Conservation (phyloP, 768 basidiomycete genomes). For the Kockovaella imperatae region DNA sequence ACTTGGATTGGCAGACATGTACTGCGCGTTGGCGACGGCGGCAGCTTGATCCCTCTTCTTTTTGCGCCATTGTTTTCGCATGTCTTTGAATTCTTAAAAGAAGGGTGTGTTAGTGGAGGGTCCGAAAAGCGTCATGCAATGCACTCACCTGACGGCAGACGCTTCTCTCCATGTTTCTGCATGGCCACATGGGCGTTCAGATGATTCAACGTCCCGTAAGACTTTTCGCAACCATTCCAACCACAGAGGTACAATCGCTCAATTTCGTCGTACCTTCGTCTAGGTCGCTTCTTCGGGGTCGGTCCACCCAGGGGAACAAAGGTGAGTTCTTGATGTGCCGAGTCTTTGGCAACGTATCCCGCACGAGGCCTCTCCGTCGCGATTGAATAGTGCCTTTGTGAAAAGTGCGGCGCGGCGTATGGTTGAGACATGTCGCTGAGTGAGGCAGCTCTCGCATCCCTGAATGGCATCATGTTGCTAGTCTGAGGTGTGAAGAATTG, state of each 20-base stretch:
- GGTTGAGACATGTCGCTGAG: slow-evolving; percentile 1
- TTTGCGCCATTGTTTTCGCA: slow-evolving; percentile 92
- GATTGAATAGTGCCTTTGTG: slow-evolving; percentile 1
- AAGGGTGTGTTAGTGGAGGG: slow-evolving; percentile 18
- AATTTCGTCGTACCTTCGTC: slow-evolving; percentile 66
- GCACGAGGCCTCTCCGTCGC: background rate
- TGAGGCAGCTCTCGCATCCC: slow-evolving; percentile 9
- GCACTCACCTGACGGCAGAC: slow-evolving; percentile 77
- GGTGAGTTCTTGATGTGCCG: slow-evolving; percentile 1
- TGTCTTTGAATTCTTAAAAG: slow-evolving; percentile 85
- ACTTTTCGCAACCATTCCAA: slow-evolving; percentile 55
- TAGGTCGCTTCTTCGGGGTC: slow-evolving; percentile 44
- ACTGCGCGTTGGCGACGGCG: slow-evolving; percentile 12
- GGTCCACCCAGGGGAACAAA: slow-evolving; percentile 33
- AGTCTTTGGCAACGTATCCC: background rate
- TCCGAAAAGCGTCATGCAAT: slow-evolving; percentile 4
- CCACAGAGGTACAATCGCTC: slow-evolving; percentile 86
- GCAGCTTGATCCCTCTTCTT: slow-evolving; percentile 66
- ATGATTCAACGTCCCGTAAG: slow-evolving; percentile 92
- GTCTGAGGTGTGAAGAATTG: slow-evolving; percentile 1
- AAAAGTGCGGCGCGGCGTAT: background rate
- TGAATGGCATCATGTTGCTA: too few species aligned
- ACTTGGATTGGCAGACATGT: slow-evolving; percentile 1
- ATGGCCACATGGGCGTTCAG: slow-evolving; percentile 97
- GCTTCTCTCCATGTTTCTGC: slow-evolving; percentile 89